Evolutionary conservation across 1,284 basidiomycete species (phyloP), one percentile per base, ranked within the genome.

Genomic region (Austroboletus novae-zelandiae): DNA sequence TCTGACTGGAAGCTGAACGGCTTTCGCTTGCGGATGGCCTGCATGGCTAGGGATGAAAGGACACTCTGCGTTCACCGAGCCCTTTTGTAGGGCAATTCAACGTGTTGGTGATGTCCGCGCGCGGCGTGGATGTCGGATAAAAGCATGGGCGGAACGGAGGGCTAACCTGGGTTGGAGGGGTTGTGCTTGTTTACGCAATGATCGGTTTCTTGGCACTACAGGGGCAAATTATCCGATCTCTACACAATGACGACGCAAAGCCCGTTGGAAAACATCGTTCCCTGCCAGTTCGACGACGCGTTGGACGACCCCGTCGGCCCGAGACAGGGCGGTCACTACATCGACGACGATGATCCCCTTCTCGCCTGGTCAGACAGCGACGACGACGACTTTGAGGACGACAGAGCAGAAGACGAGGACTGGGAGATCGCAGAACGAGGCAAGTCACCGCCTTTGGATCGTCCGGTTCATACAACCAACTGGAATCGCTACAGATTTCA

Each of bases 351-450:
- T 27, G 20, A 23, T 23, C 62, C 66, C 37, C 65, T 69, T 51
- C 67, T 71, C 27, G 67, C 67, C 43, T 70, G 66, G 62, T 71
- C 65, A 34, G 74, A 74, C 4, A 72, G 71, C 31, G 70, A 72
- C 20, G 72, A 75, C 7, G 72, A 74, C 25, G 64, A 73, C 37
- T 82, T 79, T 48, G 77, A 81, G 40, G 75, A 78, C 40, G 70
- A 75, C 56, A 73, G 83, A 40, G 84, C 86, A 17, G 89, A 94
- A 57, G 90, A 94, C 65, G 93, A 95, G 66, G 92, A 95, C 66
- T 94, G 92, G 92, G 93, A 94, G 63, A 79, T 91, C 34, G 84
- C 91, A 17, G 86, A 88, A 64, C 73, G 84, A 74, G 87, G 87
- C 84, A 47, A 47, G 71, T 51, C 23, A 55, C 4, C 40, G 30